Evolutionary conservation across 2,329 filamentous ascomycete species (phyloP), one percentile per base, ranked within the genome.

Genomic region (Atkinsonella texensis): DNA sequence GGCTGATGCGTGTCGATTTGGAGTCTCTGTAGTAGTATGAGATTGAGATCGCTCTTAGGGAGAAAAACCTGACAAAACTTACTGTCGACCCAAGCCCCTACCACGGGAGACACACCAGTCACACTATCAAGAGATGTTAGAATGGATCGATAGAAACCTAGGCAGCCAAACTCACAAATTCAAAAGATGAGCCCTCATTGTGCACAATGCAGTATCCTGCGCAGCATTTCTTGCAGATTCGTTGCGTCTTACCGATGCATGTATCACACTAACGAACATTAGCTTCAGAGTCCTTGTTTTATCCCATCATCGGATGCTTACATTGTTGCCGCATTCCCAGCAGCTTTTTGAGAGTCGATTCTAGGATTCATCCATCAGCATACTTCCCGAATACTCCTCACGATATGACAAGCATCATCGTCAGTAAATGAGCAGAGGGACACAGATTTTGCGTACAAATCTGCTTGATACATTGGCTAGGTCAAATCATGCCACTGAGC

Each of bases 261-360:
- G 80, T 76, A 48, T 79, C 76, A 64, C 90, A 95, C 83, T 89
- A 56, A 2, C 17, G 10, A 18, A 46, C 23, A 38, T 35, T 17
- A 31, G 48, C 40, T 49, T 54, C 43, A 10, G 20, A 8, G 4
- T 28, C 28, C 5, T 28, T 28, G 11, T 15, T 7, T 56, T 33
- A 38, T 10, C n/a, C 5, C 33, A 10, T 15, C n/a, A 42, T 17
- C 43, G 28, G 15, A 12, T 12, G 65, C 80, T 71, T 70, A 89
- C 85, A 54, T 87, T 91, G 55, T 79, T 80, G 49, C 88, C 89
- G 65, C 89, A 95, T 66, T 90, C 89, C 77, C 87, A 93, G 70
- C 89, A 95, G 61, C 89, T 80, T 59, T 70, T 73, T 13, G 79
- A 81, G 62, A 87, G 80, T 50, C 77, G 78, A 56, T 74, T 72